A percentile compares a stretch with the other conserved stretches of the same genome.
Conservation (phyloP, 495 filamentous ascomycete species). For the Daldinia childiae region DNA sequence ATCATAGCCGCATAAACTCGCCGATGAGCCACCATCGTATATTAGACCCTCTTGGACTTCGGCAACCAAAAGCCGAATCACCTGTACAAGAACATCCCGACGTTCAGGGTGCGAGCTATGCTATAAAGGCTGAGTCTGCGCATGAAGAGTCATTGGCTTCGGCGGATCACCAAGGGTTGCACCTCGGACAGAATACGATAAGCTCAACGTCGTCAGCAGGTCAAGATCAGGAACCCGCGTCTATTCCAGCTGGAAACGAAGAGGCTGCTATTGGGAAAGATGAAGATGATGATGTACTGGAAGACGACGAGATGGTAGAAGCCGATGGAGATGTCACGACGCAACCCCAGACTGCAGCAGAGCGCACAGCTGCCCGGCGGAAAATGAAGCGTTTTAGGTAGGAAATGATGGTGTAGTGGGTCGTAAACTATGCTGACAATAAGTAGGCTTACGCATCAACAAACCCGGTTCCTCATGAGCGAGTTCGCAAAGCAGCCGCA, state of each 20-base stretch:
- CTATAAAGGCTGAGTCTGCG: conserved; percentile 51
- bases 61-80: conserved; percentile 52
- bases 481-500: conserved; percentile 96
- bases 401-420: conserved; percentile 35
- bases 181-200: conserved; percentile 54
- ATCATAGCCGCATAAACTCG: conserved; percentile 44
- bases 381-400: conserved; percentile 98
- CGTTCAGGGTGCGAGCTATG: conserved; percentile 50
- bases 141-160: conserved; percentile 58
- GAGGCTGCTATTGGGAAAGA: conserved; percentile 59
- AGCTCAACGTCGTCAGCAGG: conserved; percentile 54
- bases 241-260: conserved; percentile 51
- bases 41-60: conserved; percentile 57
- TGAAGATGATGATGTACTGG: conserved; percentile 63
- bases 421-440: conserved; percentile 21
- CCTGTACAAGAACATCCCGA: conserved; percentile 51
- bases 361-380: conserved; percentile 80
- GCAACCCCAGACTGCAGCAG: conserved; percentile 71
- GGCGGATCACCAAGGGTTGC: conserved; percentile 52
- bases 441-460: conserved; percentile 88
- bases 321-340: conserved; percentile 57
- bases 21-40: conserved; percentile 51
- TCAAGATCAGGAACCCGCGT: conserved; percentile 46
- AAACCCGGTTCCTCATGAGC: conserved; percentile 96
- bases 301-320: conserved; percentile 61